Evolutionary conservation across 2,329 filamentous ascomycete genomes (phyloP).

Genomic region (Stemphylium vesicarium): DNA sequence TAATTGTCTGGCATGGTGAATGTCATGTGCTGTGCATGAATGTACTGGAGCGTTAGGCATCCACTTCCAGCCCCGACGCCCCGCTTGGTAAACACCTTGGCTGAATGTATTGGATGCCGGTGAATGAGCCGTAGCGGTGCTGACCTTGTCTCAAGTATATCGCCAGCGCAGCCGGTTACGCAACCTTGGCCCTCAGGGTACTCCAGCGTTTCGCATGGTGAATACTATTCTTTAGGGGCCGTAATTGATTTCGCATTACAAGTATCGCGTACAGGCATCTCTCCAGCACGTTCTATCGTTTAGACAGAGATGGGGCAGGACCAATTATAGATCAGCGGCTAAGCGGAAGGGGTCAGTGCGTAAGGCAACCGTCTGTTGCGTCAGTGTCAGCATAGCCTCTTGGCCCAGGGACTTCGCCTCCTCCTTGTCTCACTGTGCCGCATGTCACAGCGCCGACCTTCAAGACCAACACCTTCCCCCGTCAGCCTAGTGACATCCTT

Average conservation of each 20-base stretch:
- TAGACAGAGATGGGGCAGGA: slow-evolving; percentile 3
- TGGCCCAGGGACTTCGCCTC: slow-evolving; percentile 21
- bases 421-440: slow-evolving; percentile 18
- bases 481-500: slow-evolving; percentile 7
- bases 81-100: neutral
- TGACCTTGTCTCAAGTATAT: slow-evolving; percentile 5
- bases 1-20: neutral
- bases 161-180: neutral
- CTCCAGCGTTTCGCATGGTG: neutral
- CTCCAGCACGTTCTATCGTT: neutral
- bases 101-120: slow-evolving; percentile 1
- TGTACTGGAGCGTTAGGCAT: neutral
- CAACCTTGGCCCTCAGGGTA: neutral
- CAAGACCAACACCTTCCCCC: slow-evolving; percentile 7
- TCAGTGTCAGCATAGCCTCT: slow-evolving; percentile 19
- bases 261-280: neutral
- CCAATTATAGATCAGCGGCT: slow-evolving; percentile 28
- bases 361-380: slow-evolving; percentile 23
- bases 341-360: slow-evolving; percentile 13
- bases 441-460: slow-evolving; percentile 15
- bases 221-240: no score
- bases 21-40: neutral
- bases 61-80: neutral
- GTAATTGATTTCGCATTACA: neutral
- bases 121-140: slow-evolving; percentile 1